Evolutionary conservation across 176 grass and related monocot genomes (phyloP).

Genomic region (Chrysopogon serrulatus): DNA sequence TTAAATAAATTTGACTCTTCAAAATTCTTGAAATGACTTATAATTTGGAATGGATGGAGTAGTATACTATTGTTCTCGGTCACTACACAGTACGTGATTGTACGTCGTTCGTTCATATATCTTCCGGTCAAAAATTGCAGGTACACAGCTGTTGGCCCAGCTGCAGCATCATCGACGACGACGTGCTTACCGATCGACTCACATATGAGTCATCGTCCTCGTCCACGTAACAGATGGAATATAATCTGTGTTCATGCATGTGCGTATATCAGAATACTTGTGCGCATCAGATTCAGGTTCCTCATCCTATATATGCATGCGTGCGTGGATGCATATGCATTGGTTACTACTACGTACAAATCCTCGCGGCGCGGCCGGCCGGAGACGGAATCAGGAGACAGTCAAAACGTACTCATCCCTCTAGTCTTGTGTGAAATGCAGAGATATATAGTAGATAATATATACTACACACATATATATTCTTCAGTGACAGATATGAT

Average conservation of each 20-base stretch:
- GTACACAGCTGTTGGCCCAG: too few species aligned
- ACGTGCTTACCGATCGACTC: neutral
- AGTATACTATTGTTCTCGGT: too few species aligned
- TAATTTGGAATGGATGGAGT: too few species aligned
- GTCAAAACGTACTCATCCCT: too few species aligned
- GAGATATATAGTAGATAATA: too few species aligned
- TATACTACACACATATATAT: neutral
- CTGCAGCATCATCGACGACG: neutral
- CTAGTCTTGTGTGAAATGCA: too few species aligned
- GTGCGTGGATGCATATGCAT: neutral
- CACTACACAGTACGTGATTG: too few species aligned
- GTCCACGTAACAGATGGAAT: neutral
- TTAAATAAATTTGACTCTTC: too few species aligned
- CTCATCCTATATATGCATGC: neutral
- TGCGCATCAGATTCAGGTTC: neutral
- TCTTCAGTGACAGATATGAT: conserved; percentile 2
- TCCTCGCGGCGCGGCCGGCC: neutral
- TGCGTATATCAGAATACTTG: neutral
- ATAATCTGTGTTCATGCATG: neutral
- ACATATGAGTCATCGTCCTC: neutral
- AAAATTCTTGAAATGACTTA: too few species aligned
- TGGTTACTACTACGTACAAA: neutral
- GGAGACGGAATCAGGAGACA: neutral
- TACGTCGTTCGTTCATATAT: too few species aligned
- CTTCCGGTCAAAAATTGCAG: neutral